Base-by-base conservation (phyloP, 192 early-diverging fungal genomes). In the Backusella morwellensis region DNA sequence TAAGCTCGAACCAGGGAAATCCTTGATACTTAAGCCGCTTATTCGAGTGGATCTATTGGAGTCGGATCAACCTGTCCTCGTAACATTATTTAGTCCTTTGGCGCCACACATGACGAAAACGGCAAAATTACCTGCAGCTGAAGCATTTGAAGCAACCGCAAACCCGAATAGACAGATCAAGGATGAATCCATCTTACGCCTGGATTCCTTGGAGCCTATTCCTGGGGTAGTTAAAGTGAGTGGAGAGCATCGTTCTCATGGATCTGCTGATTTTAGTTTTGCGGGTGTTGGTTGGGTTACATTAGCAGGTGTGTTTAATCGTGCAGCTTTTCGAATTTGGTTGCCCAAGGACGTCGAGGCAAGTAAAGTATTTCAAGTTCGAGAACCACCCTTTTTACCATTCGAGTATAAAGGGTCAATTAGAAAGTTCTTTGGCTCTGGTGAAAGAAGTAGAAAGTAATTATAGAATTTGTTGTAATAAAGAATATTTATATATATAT, bases 271-370 rank as follows among this genome's bases (percentile, higher is more conserved):
- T 72, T 77, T 93, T 36, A 85, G 85, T 15, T 87, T 92, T 84
- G 80, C 85, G 1, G 89, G 92, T 26, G 76, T 90, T 44, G 92
- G 92, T 19, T 93, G 92, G 92, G 72, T 90, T 12, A 83, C 88
- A 47, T 70, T 93, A 32, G 78, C 86, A 2, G 92, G 91, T 23
- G 59, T 68, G 50, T 90, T 89, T 73, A 66, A 81, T 9, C 35
- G 68, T 15, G 90, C 90, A 17, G 82, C 76, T 35, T 79, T 91
- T 38, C 79, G 79, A n/a, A 84, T 88, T 4, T 84, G 82, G 77
- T 81, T 88, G 36, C 87, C 90, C 8, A 41, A 77, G 3, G 73
- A 77, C 35, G 86, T 87, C 6, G 35, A 75, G 17, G 73, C 66
- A 17, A 26, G 72, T 19, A 66, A 76, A 21, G 66, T 36, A 15